phyloP scores from a whole-genome alignment of 352 stramenopile genomes.

The Phytophthora meadii region DNA sequence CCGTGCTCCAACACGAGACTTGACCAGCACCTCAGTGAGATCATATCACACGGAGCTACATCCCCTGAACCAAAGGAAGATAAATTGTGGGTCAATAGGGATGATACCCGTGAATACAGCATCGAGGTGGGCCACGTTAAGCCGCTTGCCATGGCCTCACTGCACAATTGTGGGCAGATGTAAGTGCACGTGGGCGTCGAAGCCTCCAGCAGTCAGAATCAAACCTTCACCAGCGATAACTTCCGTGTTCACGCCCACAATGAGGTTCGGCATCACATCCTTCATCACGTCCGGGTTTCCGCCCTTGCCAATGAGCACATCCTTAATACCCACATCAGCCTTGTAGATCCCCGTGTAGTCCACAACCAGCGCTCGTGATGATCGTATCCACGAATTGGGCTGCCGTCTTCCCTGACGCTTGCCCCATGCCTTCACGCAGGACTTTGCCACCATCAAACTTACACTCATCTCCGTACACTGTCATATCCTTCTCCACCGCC shows the following conservation, averaged over 20 bases:
- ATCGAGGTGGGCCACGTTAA: too few species aligned
- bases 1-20: conserved; percentile 38
- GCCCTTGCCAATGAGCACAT: conserved; percentile 95
- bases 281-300: conserved; percentile 98
- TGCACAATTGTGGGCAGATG: conserved; percentile 95
- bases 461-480: conserved; percentile 79
- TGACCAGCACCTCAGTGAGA: conserved; percentile 71
- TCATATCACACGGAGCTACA: conserved; percentile 57
- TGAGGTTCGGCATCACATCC: conserved; percentile 86
- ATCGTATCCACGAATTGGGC: conserved; percentile 92
- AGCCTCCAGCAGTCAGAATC: conserved; percentile 95
- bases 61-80: conserved; percentile 28
- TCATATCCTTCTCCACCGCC: conserved; percentile 91
- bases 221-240: conserved; percentile 97
- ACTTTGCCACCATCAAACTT: conserved; percentile 98
- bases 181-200: conserved; percentile 97
- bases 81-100: conserved; percentile 19
- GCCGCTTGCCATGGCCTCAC: conserved; percentile 93
- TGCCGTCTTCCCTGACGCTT: conserved; percentile 55
- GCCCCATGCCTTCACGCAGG: conserved; percentile 83
- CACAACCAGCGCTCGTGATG: conserved; percentile 97
- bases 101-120: too few species aligned
- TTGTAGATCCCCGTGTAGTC: conserved; percentile 97
- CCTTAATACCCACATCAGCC: conserved; percentile 96
- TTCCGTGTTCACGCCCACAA: conserved; percentile 93